These are phyloP conservation scores for Pseudogymnoascus verrucosus DNA, from an alignment of 2,329 filamentous ascomycete species.

Conservation along the genomic window DNA sequence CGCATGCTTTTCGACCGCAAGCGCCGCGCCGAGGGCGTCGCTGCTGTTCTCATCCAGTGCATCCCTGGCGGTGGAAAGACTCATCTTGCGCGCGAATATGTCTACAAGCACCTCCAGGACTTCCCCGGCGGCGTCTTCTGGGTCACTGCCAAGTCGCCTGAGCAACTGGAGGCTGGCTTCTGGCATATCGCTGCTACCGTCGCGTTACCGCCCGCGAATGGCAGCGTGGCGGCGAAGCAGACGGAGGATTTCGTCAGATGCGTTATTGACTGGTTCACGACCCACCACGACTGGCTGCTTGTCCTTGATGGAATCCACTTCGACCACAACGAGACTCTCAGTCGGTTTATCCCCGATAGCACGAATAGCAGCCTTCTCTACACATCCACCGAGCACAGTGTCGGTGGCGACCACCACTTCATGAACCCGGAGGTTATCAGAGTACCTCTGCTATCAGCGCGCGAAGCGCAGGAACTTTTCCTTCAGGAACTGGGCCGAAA, in stretches of 20 bases:
- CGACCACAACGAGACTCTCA: constrained; percentile 45
- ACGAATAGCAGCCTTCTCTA: constrained; percentile 58
- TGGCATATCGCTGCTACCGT: constrained; percentile 57
- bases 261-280: constrained; percentile 55
- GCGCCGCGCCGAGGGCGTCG: constrained; percentile 48
- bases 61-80: constrained; percentile 62
- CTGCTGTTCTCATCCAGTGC: constrained; percentile 55
- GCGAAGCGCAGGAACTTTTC: constrained; percentile 53
- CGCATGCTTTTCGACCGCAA: constrained; percentile 49
- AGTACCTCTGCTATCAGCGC: constrained; percentile 44
- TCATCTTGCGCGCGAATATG: constrained; percentile 60
- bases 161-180: constrained; percentile 53
- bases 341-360: constrained; percentile 56
- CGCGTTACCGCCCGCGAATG: constrained; percentile 32
- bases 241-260: constrained; percentile 41
- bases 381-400: constrained; percentile 55
- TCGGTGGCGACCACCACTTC: constrained; percentile 46
- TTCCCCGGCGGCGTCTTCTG: constrained; percentile 64
- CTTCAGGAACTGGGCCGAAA: constrained; percentile 55
- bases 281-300: constrained; percentile 56
- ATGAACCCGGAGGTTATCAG: constrained; percentile 51
- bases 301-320: constrained; percentile 61
- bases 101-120: constrained; percentile 48
- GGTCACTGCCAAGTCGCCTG: constrained; percentile 53
- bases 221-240: constrained; percentile 32